Evolutionary conservation across 257 asterid species (phyloP), one percentile per base, ranked within the genome.

Genomic region (Solanum chiquidenum): DNA sequence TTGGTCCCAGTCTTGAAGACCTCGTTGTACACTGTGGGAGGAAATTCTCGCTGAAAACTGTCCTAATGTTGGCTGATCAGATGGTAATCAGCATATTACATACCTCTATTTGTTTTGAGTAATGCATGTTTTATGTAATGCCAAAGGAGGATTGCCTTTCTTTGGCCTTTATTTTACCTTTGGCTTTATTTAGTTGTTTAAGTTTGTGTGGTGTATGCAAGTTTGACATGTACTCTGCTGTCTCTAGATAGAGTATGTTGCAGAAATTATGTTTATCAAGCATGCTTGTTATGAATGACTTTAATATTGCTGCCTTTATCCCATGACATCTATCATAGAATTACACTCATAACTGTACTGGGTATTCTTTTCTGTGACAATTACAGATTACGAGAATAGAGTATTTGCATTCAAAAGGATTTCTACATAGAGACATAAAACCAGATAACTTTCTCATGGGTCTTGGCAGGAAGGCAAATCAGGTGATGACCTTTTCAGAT

Each of bases 1-100:
- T 95, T 68, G 98, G 98, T 83, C 98, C 98, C 71, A 94, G 98
- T 88, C 92, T 95, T 68, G 98, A 94, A 91, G 98, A 95, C 92
- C 96, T 94, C 80, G 94, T 95, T 90, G 94, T 94, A 90, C 93
- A 94, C 91, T 94, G 98, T 88, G 94, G 94, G 89, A 91, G 97
- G 92, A 94, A 94, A 89, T 90, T 94, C 80, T 86, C 97, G 40
- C 89, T 93, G 90, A 95, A 95, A 91, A 95, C 98, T 73, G 97
- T 94, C 60, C 90, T 95, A 87, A 94, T 95, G 98, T 92, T 95
- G 46, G 98, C 98, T 33, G 98, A 95, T 91, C 98, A 94, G 90
- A 90, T 93, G 90, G 98, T 95, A 92, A 91, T 27, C 75, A 83
- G 37, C 74, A 42, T 62, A 64, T 79, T 20, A 25, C n/a, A 11